phyloP scores from a whole-genome alignment of 2,329 filamentous ascomycete species.

The Aspergillus aculeatus region DNA sequence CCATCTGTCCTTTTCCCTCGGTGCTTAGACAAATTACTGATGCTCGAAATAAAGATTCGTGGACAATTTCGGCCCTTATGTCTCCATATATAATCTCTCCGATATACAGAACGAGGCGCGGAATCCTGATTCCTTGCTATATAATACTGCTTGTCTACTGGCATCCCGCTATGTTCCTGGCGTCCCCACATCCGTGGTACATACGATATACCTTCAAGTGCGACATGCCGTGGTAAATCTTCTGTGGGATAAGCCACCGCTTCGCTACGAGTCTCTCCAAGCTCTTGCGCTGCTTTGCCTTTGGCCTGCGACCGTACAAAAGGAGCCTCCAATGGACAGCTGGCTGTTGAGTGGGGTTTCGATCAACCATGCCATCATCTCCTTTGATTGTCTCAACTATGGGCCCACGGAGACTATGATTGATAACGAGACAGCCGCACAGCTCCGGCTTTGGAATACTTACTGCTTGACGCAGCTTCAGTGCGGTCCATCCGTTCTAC shows the following conservation, averaged over 20 bases:
- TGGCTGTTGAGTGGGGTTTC: constrained; percentile 39
- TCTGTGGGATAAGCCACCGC: constrained; percentile 30
- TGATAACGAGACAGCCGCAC: constrained; percentile 29
- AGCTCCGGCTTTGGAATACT: constrained; percentile 36
- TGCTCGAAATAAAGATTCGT: constrained; percentile 22
- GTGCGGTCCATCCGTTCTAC: constrained; percentile 18
- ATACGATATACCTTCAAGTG: constrained; percentile 33
- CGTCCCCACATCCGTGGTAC: constrained; percentile 27
- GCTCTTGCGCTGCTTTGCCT: constrained; percentile 33
- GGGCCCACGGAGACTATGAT: constrained; percentile 24
- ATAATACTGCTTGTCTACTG: constrained; percentile 34
- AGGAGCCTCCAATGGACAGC: constrained; percentile 35
- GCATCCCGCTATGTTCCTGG: constrained; percentile 35
- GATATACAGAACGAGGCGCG: constrained; percentile 26
- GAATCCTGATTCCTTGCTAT: constrained; percentile 31
- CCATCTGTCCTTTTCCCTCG: background rate
- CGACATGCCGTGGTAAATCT: constrained; percentile 31
- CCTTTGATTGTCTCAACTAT: constrained; percentile 23
- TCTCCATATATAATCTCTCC: constrained; percentile 31
- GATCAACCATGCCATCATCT: constrained; percentile 33
- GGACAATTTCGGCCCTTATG: constrained; percentile 34
- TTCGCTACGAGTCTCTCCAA: constrained; percentile 34
- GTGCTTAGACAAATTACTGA: constrained; percentile 1
- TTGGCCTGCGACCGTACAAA: constrained; percentile 33
- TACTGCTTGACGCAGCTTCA: constrained; percentile 36